Evolutionary conservation across 805 yeast species (phyloP).

Genomic region (Pichia cephalocereana): DNA sequence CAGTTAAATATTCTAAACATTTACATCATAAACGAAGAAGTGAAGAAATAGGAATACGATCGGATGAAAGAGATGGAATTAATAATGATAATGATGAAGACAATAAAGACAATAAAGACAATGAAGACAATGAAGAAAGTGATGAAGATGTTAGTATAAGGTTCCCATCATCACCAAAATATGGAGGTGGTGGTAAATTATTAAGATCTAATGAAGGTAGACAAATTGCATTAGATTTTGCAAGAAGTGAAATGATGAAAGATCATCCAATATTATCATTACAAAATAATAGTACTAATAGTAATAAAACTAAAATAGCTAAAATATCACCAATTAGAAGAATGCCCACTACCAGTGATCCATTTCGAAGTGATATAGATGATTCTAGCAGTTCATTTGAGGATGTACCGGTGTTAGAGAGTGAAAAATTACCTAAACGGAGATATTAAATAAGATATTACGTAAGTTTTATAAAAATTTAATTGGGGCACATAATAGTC

Average conservation of each 20-base stretch:
- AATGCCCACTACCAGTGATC: background rate
- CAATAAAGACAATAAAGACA: too few species aligned
- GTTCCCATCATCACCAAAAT: slow-evolving; percentile 40
- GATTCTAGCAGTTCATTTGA: slow-evolving; percentile 3
- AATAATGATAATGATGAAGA: too few species aligned
- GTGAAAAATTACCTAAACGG: background rate
- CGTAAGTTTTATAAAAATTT: background rate
- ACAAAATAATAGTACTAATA: slow-evolving; percentile 2
- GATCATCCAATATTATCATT: slow-evolving; percentile 18
- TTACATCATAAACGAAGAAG: slow-evolving; percentile 3
- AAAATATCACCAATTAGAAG: background rate
- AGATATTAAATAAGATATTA: background rate
- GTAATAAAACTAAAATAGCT: too few species aligned
- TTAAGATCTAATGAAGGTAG: slow-evolving; percentile 22
- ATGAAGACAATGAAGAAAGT: background rate
- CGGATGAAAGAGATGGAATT: too few species aligned
- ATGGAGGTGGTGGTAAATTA: slow-evolving; percentile 30
- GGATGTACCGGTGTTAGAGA: slow-evolving; percentile 2
- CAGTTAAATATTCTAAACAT: slow-evolving; percentile 11
- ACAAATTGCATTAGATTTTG: slow-evolving; percentile 20
- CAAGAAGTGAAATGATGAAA: slow-evolving; percentile 17
- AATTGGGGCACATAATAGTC: too few species aligned
- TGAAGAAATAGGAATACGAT: slow-evolving; percentile 4
- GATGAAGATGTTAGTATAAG: slow-evolving; percentile 20
- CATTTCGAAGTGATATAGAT: background rate